Base-by-base conservation (phyloP, 2,329 filamentous ascomycete genomes). In the Myotisia sp. region DNA sequence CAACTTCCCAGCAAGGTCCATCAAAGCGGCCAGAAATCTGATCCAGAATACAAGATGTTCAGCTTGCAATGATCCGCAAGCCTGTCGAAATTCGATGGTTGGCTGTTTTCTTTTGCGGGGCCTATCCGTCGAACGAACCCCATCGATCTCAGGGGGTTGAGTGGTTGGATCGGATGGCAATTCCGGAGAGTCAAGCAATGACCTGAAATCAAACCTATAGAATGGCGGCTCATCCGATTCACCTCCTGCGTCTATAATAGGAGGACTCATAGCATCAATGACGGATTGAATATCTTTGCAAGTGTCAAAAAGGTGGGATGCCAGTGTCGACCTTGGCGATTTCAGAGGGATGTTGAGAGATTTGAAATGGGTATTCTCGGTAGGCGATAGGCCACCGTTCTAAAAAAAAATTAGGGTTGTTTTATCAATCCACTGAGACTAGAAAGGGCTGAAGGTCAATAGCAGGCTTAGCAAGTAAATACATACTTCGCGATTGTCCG, bases 191-290 rank as follows among this genome's bases (percentile, higher is more conserved):
- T 44, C 42, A 9, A 42, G 42, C 7, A 41, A 36, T 5, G 42
- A 36, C 3, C 34, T 37, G 26, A 44, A 42, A 18, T 42, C 38
- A 19, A 40, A 44, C 23, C 39, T 44, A 26, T 37, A 44, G 30
- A 37, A 42, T 17, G 21, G 29, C n/a, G 29, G 34, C 12, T 30
- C 29, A 7, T 23, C 12, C 16, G 26, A 18, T 2, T 34, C 20
- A 4, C 8, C 14, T 6, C 6, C 14, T n/a, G 24, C 21, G 12
- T 34, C 14, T 10, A 12, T n/a, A 2, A 34, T 14, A 9, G 6
- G 24, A 26, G 40, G 40, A 20, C 42, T 42, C 37, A 44, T 39
- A 5, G 40, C 37, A 18, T 34, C 30, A 20, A 44, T 34, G 12
- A 40, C 31, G 12, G 35, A 29, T 28, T 29, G 10, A 18, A 42